Base-by-base conservation (phyloP, 2,329 filamentous ascomycete genomes). In the Anisogramma anomala region DNA sequence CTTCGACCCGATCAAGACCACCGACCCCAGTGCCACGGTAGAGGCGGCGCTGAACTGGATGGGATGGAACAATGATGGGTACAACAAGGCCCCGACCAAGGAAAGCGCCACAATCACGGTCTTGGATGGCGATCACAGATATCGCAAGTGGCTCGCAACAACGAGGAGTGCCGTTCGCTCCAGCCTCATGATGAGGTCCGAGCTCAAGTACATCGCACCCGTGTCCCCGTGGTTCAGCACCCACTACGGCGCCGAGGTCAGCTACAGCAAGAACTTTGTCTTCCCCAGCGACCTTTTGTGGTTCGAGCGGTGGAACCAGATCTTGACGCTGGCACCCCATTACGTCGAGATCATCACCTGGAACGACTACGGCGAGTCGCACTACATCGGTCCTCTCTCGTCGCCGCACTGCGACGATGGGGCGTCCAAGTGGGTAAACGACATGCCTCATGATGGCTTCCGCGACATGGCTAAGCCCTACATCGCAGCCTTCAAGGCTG, bases 401-500 rank as follows among this genome's bases (percentile, higher is more conserved):
- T 48, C 46, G 4, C 34, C 31, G 11, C 46, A 48, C 15, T 39
- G 38, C 17, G 45, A 47, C 10, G 45, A 47, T 10, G 45, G 45
- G 10, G 45, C 44, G 9, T 49, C 47, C 3, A 53, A 53, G 36
- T 53, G 49, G 47, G 45, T 44, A 31, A 51, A 50, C 30, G 51
- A 50, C 31, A 53, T 52, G 51, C 67, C 67, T 1, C 71, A 74
- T 46, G 58, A 61, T n/a, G 69, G 69, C 35, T 74, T 66, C 65
- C 60, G 71, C 4, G 68, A 72, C n/a, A 63, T 74, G 57, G 64
- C 69, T 15, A 64, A 65, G 45, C 69, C 70, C 2, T 74, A 67
- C 49, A 72, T 73, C 46, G 60, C 67, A 1, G 70, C 71, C 0
- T 74, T 64, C 54, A 71, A 73, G 50, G 65, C 63, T 30, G 67